Conservation (phyloP, 2,329 filamentous ascomycete species). For the Pyrenochaeta sp. region DNA sequence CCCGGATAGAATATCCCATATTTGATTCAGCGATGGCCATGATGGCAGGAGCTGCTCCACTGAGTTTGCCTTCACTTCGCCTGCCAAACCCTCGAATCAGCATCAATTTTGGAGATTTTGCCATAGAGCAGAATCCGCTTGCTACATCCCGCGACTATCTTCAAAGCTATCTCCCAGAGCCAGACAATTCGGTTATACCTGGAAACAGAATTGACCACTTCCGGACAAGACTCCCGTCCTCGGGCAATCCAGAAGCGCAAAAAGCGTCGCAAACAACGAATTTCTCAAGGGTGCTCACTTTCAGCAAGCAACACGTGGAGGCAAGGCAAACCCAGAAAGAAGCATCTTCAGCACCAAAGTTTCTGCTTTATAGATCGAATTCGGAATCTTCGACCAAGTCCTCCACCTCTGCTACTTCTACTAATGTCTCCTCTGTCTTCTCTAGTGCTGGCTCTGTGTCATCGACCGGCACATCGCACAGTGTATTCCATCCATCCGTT, state of each 20-base stretch:
- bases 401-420: constrained; percentile 14
- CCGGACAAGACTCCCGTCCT: neutral
- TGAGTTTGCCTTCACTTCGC: constrained; percentile 26
- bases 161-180: constrained; percentile 6
- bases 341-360: neutral
- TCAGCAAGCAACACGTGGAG: neutral
- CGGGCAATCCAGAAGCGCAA: neutral
- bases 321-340: neutral
- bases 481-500: neutral
- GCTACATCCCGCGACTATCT: constrained; percentile 11
- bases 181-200: constrained; percentile 12
- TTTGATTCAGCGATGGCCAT: constrained; percentile 1
- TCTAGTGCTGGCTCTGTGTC: constrained; percentile 3
- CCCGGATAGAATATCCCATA: neutral
- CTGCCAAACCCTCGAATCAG: constrained; percentile 34
- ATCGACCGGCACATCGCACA: constrained; percentile 1
- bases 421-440: constrained; percentile 14
- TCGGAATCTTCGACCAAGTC: neutral
- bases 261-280: neutral
- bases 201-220: neutral
- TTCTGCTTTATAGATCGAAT: constrained; percentile 4
- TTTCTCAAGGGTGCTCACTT: neutral
- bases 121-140: constrained; percentile 5
- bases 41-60: constrained; percentile 25
- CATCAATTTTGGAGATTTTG: constrained; percentile 29